Base-by-base conservation (phyloP, 2,329 filamentous ascomycete genomes). In the Colletotrichum truncatum region DNA sequence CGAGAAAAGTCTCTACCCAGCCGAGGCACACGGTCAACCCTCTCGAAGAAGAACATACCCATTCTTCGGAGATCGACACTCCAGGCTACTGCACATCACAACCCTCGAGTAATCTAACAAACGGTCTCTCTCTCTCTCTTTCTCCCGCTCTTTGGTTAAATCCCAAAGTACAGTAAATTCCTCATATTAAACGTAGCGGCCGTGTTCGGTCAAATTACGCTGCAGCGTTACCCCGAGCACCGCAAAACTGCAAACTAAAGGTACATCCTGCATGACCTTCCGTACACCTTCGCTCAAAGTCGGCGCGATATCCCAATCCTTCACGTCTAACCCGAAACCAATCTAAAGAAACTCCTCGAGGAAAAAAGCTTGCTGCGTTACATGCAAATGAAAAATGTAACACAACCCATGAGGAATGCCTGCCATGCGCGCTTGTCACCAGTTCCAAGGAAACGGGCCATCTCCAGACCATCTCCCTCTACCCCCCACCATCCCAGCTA, bases 191-290 rank as follows among this genome's bases (percentile, higher is more conserved):
- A 25, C 55, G 10, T 11, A 23, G 18, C 25, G 11, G 45, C n/a
- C 45, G n/a, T 45, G 21, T 43, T 36, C 51, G 53, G 30, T 28
- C 16, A 36, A 18, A 45, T 45, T 16, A 32, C 54, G 23, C 45
- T 59, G 54, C 38, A 64, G 52, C 54, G 53, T 52, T 59, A 48
- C 54, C 54, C 54, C 38, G 60, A 64, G 32, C n/a, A n/a, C n/a
- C n/a, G n/a, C n/a, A n/a, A n/a, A n/a, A n/a, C n/a, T n/a, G n/a
- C 16, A 30, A 38, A 30, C 10, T 23, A 43, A 16, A 43, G 26
- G 25, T n/a, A 21, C 25, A 26, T 21, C 26, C 16, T 16, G 30
- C 45, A 16, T 49, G 14, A 16, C 45, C n/a, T n/a, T n/a, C n/a
- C n/a, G 23, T 21, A 16, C n/a, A 12, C 45, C 32, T 23, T 48